phyloP scores from a whole-genome alignment of 2,329 filamentous ascomycete species.

The Cercospora brassicicola region DNA sequence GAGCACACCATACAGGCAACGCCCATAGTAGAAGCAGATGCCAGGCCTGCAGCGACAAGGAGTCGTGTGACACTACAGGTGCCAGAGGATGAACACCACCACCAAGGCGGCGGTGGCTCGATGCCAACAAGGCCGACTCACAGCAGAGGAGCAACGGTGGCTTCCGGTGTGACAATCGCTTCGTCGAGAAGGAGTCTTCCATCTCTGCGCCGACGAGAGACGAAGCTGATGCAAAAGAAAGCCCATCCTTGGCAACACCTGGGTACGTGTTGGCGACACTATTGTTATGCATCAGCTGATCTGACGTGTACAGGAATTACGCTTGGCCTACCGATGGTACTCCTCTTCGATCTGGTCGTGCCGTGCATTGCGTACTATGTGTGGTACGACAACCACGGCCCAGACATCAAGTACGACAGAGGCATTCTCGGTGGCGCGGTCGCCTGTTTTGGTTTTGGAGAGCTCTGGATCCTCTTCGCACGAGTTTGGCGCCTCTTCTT shows the following conservation, averaged over 20 bases:
- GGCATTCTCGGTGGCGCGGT: conserved; percentile 36
- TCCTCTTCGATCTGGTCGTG: conserved; percentile 36
- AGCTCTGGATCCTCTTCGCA: conserved; percentile 37
- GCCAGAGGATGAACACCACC: conserved; percentile 16
- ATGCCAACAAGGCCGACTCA: conserved; percentile 15
- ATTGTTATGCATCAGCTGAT: not conserved
- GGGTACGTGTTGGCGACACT: conserved; percentile 13
- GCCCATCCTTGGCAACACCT: conserved; percentile 34
- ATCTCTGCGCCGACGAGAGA: conserved; percentile 28
- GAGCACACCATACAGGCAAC: conserved; percentile 16
- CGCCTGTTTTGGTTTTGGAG: conserved; percentile 36
- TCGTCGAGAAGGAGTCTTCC: conserved; percentile 27
- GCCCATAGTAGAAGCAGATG: conserved; percentile 9
- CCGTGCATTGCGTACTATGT: conserved; percentile 39
- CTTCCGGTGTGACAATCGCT: conserved; percentile 20
- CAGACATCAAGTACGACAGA: conserved; percentile 31
- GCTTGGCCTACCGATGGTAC: conserved; percentile 35
- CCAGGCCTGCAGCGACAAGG: conserved; percentile 8
- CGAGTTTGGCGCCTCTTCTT: conserved; percentile 33
- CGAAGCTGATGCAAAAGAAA: conserved; percentile 33
- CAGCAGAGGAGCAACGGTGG: conserved; percentile 21
- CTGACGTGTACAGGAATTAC: conserved; percentile 31
- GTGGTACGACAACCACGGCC: conserved; percentile 32
- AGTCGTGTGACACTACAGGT: conserved; percentile 19
- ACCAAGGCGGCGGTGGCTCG: conserved; percentile 2